These are phyloP conservation scores for Blastobotrys chiropterorum DNA, from an alignment of 805 yeast species.

Conservation along the genomic window DNA sequence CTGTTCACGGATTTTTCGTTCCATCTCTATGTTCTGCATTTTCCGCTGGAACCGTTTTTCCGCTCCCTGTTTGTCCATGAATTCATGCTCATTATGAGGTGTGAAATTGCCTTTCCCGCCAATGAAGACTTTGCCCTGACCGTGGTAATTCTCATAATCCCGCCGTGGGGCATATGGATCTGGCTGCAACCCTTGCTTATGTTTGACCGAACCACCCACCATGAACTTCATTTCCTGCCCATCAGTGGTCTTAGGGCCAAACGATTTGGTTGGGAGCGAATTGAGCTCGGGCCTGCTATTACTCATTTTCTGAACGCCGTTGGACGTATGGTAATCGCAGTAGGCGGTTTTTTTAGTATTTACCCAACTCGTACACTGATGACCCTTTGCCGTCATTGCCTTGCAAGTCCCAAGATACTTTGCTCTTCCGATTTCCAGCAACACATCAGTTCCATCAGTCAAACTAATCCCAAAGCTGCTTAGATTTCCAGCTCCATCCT, in stretches of 20 bases:
- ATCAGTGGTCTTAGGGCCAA: conserved; percentile 46
- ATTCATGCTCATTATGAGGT: neutral
- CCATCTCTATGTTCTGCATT: conserved; percentile 21
- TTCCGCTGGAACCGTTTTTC: conserved; percentile 28
- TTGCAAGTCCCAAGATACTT: conserved; percentile 63
- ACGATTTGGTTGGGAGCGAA: conserved; percentile 47
- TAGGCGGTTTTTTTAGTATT: conserved; percentile 46
- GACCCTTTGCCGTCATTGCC: conserved; percentile 43
- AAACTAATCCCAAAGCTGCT: conserved; percentile 50
- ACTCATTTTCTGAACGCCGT: conserved; percentile 43
- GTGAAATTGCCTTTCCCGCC: neutral
- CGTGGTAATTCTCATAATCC: conserved; percentile 1
- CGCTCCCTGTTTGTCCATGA: conserved; percentile 3
- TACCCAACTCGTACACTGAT: conserved; percentile 54
- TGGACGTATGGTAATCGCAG: conserved; percentile 70
- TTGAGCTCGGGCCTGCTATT: conserved; percentile 74
- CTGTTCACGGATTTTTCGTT: conserved; percentile 32
- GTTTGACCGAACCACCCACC: neutral
- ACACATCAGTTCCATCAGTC: conserved; percentile 42
- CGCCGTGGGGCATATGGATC: conserved; percentile 5
- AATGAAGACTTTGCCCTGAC: neutral
- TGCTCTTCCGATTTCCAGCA: conserved; percentile 70
- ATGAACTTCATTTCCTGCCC: conserved; percentile 9
- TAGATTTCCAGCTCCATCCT: conserved; percentile 25
- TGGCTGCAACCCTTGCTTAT: conserved; percentile 10